Conservation (phyloP, 2,329 filamentous ascomycete genomes). For the Penicillium verrucosum region DNA sequence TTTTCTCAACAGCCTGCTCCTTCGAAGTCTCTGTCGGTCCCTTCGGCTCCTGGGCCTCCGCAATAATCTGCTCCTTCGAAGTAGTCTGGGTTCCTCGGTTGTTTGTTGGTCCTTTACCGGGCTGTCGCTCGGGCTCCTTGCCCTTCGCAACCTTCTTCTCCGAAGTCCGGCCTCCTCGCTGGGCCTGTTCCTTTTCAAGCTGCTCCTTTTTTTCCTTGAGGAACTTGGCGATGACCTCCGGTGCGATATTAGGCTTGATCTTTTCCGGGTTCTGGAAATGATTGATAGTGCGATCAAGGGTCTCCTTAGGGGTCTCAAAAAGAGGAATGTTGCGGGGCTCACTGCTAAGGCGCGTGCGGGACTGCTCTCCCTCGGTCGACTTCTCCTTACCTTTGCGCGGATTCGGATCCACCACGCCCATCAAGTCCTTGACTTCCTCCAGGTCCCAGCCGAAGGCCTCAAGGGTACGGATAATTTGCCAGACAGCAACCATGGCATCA, state of each 20-base stretch:
- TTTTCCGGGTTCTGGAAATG: background rate
- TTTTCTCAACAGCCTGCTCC: background rate
- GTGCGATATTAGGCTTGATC: background rate
- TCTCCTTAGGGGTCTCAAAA: background rate
- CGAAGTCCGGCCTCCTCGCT: background rate
- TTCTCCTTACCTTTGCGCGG: background rate
- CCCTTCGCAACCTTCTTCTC: background rate
- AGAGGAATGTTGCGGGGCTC: background rate
- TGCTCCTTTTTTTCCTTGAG: background rate
- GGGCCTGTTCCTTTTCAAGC: background rate
- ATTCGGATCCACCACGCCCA: background rate
- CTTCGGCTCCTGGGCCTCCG: background rate
- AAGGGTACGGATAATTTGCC: background rate
- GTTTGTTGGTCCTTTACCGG: too few relatives aligned
- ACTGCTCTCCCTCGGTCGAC: background rate
- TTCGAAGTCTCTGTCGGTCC: too few relatives aligned
- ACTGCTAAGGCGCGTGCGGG: background rate
- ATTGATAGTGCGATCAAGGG: background rate
- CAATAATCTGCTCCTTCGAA: background rate
- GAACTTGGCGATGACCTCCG: background rate
- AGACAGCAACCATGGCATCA: background rate
- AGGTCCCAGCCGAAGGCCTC: background rate
- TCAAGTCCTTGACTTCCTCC: background rate
- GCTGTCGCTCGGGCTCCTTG: background rate
- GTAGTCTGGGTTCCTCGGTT: background rate